Evolutionary conservation across 495 filamentous ascomycete genomes (phyloP).

Genomic region (Penicillium nucicola): DNA sequence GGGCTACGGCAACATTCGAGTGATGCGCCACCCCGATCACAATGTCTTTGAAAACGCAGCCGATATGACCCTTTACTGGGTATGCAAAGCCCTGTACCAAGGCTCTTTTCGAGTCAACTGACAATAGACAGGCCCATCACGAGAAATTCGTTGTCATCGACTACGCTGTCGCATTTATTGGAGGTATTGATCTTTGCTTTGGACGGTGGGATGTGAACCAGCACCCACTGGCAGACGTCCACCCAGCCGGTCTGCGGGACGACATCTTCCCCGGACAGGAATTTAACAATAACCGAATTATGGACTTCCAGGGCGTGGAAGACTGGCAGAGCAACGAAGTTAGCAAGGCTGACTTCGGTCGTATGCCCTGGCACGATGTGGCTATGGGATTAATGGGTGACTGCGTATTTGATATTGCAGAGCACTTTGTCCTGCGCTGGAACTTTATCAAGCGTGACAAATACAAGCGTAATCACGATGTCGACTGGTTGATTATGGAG

Average conservation of each 20-base stretch:
- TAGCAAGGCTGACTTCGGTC: conserved; percentile 86
- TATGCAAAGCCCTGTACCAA: conserved; percentile 7
- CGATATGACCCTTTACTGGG: conserved; percentile 98
- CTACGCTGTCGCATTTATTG: conserved; percentile 85
- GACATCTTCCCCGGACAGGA: conserved; percentile 96
- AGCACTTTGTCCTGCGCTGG: conserved; percentile 94
- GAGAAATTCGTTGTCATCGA: conserved; percentile 96
- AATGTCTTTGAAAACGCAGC: conserved; percentile 90
- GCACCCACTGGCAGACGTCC: conserved; percentile 82
- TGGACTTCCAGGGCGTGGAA: conserved; percentile 89
- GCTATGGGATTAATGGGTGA: conserved; percentile 86
- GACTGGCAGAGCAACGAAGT: conserved; percentile 93
- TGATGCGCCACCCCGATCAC: conserved; percentile 94
- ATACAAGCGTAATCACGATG: conserved; percentile 79
- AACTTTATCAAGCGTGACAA: conserved; percentile 98
- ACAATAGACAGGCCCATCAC: conserved; percentile 67
- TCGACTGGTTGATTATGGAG: conserved; percentile 78
- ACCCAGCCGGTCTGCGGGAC: conserved; percentile 74
- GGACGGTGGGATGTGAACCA: conserved; percentile 88
- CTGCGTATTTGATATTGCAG: conserved; percentile 89
- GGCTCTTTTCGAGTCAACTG: neutral
- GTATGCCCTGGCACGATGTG: conserved; percentile 98
- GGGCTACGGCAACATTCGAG: conserved; percentile 80
- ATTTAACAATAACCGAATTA: conserved; percentile 91
- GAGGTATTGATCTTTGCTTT: conserved; percentile 94